Evolutionary conservation across 257 asterid species (phyloP), one percentile per base, ranked within the genome.

Genomic region (Buddleja alternifolia): DNA sequence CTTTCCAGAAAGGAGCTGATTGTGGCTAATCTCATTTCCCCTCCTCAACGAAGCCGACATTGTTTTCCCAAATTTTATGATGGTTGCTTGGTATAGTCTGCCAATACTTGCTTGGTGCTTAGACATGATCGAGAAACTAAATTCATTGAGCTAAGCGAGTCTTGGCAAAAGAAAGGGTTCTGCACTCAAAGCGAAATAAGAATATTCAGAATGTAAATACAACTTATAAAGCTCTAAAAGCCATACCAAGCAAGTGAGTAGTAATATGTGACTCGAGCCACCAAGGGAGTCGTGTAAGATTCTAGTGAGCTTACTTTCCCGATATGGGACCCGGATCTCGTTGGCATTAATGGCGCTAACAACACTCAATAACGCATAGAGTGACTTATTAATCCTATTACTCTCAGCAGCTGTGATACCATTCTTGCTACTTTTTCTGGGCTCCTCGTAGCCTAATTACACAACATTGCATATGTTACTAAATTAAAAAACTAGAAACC

Each of bases 231-330:
- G 20, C 10, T 54, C 45, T 3, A 4, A 64, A 75, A 63, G 15
- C 25, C 80, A 15, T 88, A 93, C 97, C 96, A 90, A 76, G 81
- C 95, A 88, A 73, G 89, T 74, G 24, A 93, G 76, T 82, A 93
- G 70, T 66, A 93, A 51, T 10, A 80, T 84, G 66, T 23, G 89
- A 84, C 81, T 86, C 70, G 77, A 71, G 59, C 92, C 86, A 20
- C 85, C 86, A 71, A 93, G 87, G 20, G 92, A 93, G 66, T 88
- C 98, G 79, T 90, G 89, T 47, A 90, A 72, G 25, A 93, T 77
- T 48, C 85, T 88, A 63, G 98, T 90, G 51, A 93, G 85, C 79
- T 86, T 88, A 71, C 90, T 89, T 75, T 81, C 97, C 41, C 98
- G 78, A 72, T 83, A 90, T 40, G 98, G 96, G 73, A 93, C 93